Percentiles rank a stretch among this genome's conserved stretches.
These are phyloP conservation scores for Talinum fruticosum DNA, from an alignment of 148 eudicot genomes.

Conservation along the genomic window DNA sequence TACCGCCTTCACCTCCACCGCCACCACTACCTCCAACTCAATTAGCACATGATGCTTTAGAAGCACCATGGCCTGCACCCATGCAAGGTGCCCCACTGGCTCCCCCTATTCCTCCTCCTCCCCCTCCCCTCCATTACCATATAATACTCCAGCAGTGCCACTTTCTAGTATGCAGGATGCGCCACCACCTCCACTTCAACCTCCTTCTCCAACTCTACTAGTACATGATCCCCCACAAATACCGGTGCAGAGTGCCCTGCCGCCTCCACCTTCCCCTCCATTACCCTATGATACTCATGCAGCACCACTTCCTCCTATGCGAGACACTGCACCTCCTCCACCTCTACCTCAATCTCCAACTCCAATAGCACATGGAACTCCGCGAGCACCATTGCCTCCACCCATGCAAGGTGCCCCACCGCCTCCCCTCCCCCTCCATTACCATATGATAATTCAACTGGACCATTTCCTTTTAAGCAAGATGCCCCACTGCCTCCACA, in stretches of 20 bases:
- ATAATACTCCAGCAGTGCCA: slow-evolving; percentile 6
- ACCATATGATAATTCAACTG: not conserved
- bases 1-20: slow-evolving; percentile 12
- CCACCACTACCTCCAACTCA: not conserved
- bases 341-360: not conserved
- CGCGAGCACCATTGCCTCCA: not conserved
- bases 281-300: not conserved
- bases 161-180: slow-evolving; percentile 15
- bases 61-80: slow-evolving; percentile 20
- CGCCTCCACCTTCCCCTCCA: not conserved
- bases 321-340: not conserved
- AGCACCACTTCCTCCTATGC: not conserved
- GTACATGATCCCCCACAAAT: not conserved
- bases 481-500: not conserved
- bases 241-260: not conserved
- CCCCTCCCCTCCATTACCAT: slow-evolving; percentile 6
- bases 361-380: not conserved
- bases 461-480: not conserved
- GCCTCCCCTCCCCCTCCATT: not conserved
- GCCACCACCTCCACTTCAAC: slow-evolving; percentile 31
- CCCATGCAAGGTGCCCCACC: not conserved
- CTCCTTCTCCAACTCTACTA: not conserved
- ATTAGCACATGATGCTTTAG: not conserved
- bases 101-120: slow-evolving; percentile 10
- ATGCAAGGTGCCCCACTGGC: slow-evolving; percentile 29